Base-by-base conservation (phyloP, 768 basidiomycete genomes). In the Kwoniella newhampshirensis region DNA sequence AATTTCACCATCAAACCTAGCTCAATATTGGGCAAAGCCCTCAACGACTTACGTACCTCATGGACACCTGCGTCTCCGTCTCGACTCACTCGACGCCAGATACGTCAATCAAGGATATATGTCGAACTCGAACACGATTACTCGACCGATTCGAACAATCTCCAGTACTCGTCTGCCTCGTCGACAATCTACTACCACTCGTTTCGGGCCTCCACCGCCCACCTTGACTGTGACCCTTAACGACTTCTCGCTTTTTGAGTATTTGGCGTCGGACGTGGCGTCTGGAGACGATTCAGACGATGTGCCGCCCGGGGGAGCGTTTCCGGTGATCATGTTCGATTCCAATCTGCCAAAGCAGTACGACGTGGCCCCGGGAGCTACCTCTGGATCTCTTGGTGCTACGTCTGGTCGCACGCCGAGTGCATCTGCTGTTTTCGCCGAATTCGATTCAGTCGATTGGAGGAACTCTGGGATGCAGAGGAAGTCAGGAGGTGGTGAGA, bases 261-360 rank as follows among this genome's bases (percentile, higher is more conserved):
- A 73, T 48, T 58, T 72, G 13, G 59, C 69, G 13, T 51, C 53
- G 1, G 59, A 55, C 18, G 21, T 57, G 7, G 27, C 68, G 1
- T 20, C 57, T 15, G 23, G 12, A 3, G 54, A 21, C 12, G 59
- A 55, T 39, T 41, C 57, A 13, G 12, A 20, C n/a, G 60, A 71
- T 41, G 23, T 37, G 11, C 66, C 67, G 1, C 66, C 70, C 0
- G 67, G 68, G 6, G 71, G 71, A 37, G 59, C 64, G 0, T 70
- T 66, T 35, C 91, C 91, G 12, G 76, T 94, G 41, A 67, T 94
- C 17, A 82, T 91, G 45, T 85, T 84, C 9, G 91, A 93, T 67
- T 81, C 80, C n/a, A 75, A 83, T 60, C 82, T 93, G 17, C 70
- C 79, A 13, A 75, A 75, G 5, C 87, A 88, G 59, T 87, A 87